Conservation (phyloP, 1,284 basidiomycete genomes). For the Amylostereum areolatum region DNA sequence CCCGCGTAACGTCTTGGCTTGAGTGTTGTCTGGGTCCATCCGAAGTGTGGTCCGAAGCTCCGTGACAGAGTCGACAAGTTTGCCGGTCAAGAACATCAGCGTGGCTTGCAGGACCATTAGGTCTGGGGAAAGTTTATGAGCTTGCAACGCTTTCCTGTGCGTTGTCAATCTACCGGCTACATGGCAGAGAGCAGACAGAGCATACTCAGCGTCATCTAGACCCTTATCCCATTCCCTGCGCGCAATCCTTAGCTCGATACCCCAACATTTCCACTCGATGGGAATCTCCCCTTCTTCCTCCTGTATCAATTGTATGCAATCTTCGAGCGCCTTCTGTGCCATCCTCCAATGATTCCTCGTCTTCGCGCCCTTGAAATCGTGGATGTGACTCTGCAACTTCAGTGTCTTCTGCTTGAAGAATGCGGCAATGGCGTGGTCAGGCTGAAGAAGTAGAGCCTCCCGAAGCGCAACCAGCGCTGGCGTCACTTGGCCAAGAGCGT, state of each 20-base stretch:
- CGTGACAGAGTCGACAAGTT: slow-evolving; percentile 4
- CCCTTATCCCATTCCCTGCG: slow-evolving; percentile 12
- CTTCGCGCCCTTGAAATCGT: slow-evolving; percentile 8
- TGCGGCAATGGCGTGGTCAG: slow-evolving; percentile 5
- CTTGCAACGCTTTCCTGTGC: not conserved
- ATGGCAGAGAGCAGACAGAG: not conserved
- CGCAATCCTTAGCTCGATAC: slow-evolving; percentile 11
- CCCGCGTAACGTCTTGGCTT: slow-evolving; percentile 4
- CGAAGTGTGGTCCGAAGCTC: slow-evolving; percentile 5
- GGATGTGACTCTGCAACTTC: slow-evolving; percentile 9
- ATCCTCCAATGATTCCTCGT: slow-evolving; percentile 14
- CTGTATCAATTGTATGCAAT: slow-evolving; percentile 7
- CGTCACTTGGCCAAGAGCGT: slow-evolving; percentile 7
- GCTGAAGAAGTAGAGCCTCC: slow-evolving; percentile 9
- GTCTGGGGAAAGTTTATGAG: slow-evolving; percentile 5
- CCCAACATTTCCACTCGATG: slow-evolving; percentile 13
- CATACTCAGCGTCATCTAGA: slow-evolving; percentile 9
- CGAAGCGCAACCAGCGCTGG: slow-evolving; percentile 11
- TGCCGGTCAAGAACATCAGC: slow-evolving; percentile 10
- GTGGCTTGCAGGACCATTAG: slow-evolving; percentile 7
- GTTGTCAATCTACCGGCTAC: not conserved
- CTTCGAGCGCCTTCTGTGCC: slow-evolving; percentile 12
- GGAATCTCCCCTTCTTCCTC: slow-evolving; percentile 10
- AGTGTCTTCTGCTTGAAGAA: slow-evolving; percentile 5
- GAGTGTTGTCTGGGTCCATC: slow-evolving; percentile 13